Evolutionary conservation across 2,329 filamentous ascomycete genomes (phyloP).

Genomic region (Aureobasidium lini): DNA sequence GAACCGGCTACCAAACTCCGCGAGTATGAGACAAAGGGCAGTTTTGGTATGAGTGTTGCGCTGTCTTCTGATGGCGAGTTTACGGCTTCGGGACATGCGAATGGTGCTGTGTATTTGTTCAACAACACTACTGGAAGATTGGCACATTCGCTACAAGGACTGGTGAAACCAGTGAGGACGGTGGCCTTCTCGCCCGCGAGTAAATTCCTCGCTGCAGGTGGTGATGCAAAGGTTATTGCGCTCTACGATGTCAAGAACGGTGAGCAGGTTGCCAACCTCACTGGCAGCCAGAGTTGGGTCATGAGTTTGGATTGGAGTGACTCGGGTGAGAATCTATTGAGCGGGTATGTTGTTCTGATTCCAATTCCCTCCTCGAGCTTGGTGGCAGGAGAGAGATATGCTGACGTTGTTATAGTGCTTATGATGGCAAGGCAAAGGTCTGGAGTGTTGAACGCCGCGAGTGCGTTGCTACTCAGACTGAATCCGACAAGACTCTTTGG

Average conservation of each 20-base stretch:
- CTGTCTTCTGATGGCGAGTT: slow-evolving; percentile 70
- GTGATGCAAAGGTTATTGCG: slow-evolving; percentile 80
- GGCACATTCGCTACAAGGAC: slow-evolving; percentile 78
- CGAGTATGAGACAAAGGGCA: slow-evolving; percentile 86
- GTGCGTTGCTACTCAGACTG: slow-evolving; percentile 89
- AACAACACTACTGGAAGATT: slow-evolving; percentile 84
- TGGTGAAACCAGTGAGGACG: slow-evolving; percentile 77
- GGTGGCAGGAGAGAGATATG: not conserved
- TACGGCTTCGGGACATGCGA: slow-evolving; percentile 89
- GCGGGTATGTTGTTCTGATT: slow-evolving; percentile 47
- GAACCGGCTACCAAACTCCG: slow-evolving; percentile 54
- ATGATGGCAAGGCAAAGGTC: slow-evolving; percentile 91
- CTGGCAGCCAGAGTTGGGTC: slow-evolving; percentile 78
- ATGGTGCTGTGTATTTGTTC: slow-evolving; percentile 87
- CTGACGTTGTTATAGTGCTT: slow-evolving; percentile 43
- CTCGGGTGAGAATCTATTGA: slow-evolving; percentile 84
- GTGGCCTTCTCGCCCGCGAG: slow-evolving; percentile 83
- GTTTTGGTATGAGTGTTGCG: slow-evolving; percentile 84
- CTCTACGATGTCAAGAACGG: slow-evolving; percentile 89
- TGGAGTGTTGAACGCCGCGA: slow-evolving; percentile 80
- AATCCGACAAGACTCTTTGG: slow-evolving; percentile 81
- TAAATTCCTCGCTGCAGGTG: slow-evolving; percentile 78
- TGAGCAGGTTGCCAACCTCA: slow-evolving; percentile 81
- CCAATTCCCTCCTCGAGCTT: no score
- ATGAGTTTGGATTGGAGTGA: slow-evolving; percentile 87